Evolutionary conservation across 116 monocot genomes (phyloP), one percentile per base, ranked within the genome.

Genomic region (Cymodocea nodosa): DNA sequence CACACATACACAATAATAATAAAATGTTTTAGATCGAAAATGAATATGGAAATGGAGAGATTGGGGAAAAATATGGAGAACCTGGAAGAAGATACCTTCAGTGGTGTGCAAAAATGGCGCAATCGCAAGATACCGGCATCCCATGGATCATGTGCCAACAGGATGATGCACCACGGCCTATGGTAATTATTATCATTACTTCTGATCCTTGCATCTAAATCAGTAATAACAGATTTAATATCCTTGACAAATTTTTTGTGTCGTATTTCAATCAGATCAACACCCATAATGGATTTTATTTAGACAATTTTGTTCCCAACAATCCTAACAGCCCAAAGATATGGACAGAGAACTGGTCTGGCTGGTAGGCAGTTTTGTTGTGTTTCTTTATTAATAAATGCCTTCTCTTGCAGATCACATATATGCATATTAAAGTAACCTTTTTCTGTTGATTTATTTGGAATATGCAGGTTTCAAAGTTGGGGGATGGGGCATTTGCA

Each of bases 321-420:
- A 59, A 54, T 23, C 57, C 60, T 0, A 68, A 34, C 8, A 77
- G 57, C 12, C 83, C 83, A 3, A 71, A 70, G 57, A 74, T 83
- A 40, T 83, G 79, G 79, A 83, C 76, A 15, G 83, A 83, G 67
- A 77, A 76, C 24, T 83, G 79, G 79, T 70, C 76, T 63, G 79
- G 77, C 24, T 80, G 80, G 83, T 83, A 64, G 16, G 16, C 61
- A 23, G 23, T 37, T 61, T 23, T 16, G 30, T 61, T 13, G 18
- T 64, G 12, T 39, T 48, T 63, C 12, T 64, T 22, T 6, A 19
- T 22, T 64, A 23, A 23, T 54, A 20, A 20, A 20, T 54, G 6
- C 17, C 5, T 16, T 13, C 44, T 44, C 0, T 44, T 44, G 12
- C 44, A 44, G 7, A 44, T 44, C 12, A 44, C 7, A 44, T 12